These are phyloP conservation scores for Mycena rebaudengoi DNA, from an alignment of 768 basidiomycete species.

Conservation along the genomic window DNA sequence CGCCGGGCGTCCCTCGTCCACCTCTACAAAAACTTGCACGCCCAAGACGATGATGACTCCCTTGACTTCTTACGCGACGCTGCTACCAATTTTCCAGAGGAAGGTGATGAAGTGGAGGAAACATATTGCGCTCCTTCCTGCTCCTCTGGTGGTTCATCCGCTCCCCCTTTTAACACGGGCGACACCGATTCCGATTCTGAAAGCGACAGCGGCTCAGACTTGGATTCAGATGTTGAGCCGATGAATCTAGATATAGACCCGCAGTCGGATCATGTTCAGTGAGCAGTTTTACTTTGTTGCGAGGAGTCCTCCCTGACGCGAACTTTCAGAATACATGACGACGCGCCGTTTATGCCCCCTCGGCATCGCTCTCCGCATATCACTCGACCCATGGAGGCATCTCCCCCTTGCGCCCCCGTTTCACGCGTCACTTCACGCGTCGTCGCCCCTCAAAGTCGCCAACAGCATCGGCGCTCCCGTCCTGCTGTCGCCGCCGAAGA, in stretches of 20 bases:
- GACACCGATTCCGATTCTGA: slow-evolving; percentile 27
- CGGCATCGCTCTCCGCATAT: slow-evolving; percentile 18
- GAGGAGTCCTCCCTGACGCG: not conserved
- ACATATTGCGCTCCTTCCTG: not conserved
- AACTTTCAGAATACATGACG: slow-evolving; percentile 12
- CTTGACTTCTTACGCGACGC: slow-evolving; percentile 21
- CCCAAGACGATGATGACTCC: slow-evolving; percentile 13
- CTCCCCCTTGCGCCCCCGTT: not conserved
- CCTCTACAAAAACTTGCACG: slow-evolving; percentile 19
- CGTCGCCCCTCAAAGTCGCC: not conserved
- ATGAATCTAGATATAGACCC: slow-evolving; percentile 13
- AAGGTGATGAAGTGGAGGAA: slow-evolving; percentile 20
- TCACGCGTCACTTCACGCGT: slow-evolving; percentile 5
- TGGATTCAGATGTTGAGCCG: slow-evolving; percentile 32
- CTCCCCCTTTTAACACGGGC: slow-evolving; percentile 8
- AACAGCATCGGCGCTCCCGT: not conserved
- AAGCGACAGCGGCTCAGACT: slow-evolving; percentile 26
- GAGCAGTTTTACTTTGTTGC: not conserved
- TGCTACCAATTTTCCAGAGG: slow-evolving; percentile 15
- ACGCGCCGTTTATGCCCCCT: slow-evolving; percentile 15
- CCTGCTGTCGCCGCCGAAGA: slow-evolving; percentile 12
- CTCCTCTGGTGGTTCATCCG: not conserved
- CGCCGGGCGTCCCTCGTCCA: slow-evolving; percentile 21
- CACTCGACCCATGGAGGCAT: not conserved
- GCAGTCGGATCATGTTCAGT: slow-evolving; percentile 11